These are phyloP conservation scores for Phytophthora pinifolia DNA, from an alignment of 352 stramenopile genomes.

Conservation along the genomic window DNA sequence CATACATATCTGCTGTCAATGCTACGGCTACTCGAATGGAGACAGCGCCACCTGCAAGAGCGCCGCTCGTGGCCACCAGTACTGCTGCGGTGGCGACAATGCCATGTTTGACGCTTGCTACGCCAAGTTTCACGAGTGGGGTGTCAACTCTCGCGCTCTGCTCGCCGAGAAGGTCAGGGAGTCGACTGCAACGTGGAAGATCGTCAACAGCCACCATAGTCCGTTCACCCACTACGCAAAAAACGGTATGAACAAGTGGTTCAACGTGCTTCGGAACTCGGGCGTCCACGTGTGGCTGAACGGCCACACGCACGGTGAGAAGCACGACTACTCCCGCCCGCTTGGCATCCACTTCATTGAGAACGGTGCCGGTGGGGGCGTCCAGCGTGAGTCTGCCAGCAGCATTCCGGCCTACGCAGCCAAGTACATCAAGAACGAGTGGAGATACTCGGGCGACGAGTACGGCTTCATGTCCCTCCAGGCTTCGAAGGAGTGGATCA, in stretches of 20 bases:
- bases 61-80: constrained; percentile 11
- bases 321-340: constrained; percentile 29
- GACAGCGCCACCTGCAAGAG: constrained; percentile 6
- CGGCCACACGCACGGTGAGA: constrained; percentile 33
- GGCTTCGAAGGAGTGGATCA: constrained; percentile 18
- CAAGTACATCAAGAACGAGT: constrained; percentile 10
- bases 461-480: constrained; percentile 21
- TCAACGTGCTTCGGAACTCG: constrained; percentile 7
- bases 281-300: constrained; percentile 19
- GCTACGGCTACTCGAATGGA: constrained; percentile 21
- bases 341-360: constrained; percentile 19
- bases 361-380: constrained; percentile 22
- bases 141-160: constrained; percentile 8
- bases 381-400: constrained; percentile 16
- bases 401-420: constrained; percentile 8
- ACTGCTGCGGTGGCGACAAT: constrained; percentile 17
- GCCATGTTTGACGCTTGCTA: constrained; percentile 17
- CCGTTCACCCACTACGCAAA: constrained; percentile 18
- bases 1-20: constrained; percentile 18
- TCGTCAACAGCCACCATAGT: constrained; percentile 27
- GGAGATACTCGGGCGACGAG: constrained; percentile 11
- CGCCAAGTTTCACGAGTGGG: constrained; percentile 13
- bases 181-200: constrained; percentile 29
- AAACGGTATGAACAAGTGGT: constrained; percentile 22
- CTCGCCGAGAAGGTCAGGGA: constrained; percentile 1